Base-by-base conservation (phyloP, 2,329 filamentous ascomycete genomes). In the Curvularia hawaiiensis region DNA sequence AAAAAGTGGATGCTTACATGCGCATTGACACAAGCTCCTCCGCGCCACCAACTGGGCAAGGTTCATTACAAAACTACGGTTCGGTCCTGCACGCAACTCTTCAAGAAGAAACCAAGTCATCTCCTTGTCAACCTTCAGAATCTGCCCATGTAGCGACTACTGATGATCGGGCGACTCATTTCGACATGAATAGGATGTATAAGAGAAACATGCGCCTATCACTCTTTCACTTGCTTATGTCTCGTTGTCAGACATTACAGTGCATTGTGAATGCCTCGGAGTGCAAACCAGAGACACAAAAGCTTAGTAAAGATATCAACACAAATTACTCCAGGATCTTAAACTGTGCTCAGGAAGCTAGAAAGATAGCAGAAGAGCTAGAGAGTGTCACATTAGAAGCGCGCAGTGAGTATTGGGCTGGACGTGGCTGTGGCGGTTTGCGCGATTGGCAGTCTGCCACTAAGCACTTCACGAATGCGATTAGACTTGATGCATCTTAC, bases 391-490 rank as follows among this genome's bases (percentile, higher is more conserved):
- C 58, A 3, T 39, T 69, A 20, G 59, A 60, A 30, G 64, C 67
- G 3, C 54, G 62, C 2, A 58, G 59, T 24, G 58, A 64, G 40
- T 70, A 67, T 46, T 71, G 68, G 68, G 41, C 53, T 31, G 67
- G 64, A 22, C 26, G 58, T 18, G 67, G 55, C 1, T 60, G 54
- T 20, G 63, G 49, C 7, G 62, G 60, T 9, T 51, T 48, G 2
- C 18, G 50, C 18, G 56, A 64, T 11, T 62, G 54, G 49, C 16
- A 39, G 7, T 47, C 52, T 12, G 63, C 63, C 12, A 30, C n/a
- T 3, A 26, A 50, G 3, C 58, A 64, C 28, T 64, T 66, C 11
- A 30, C 28, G 6, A 43, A 49, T 35, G 63, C 63, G 6, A 43
- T 60, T 7, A 55, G 52, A 8, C 49, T 59, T 14, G 58, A 62